These are phyloP conservation scores for Termitomyces sp. DNA, from an alignment of 768 basidiomycete species.

Conservation along the genomic window DNA sequence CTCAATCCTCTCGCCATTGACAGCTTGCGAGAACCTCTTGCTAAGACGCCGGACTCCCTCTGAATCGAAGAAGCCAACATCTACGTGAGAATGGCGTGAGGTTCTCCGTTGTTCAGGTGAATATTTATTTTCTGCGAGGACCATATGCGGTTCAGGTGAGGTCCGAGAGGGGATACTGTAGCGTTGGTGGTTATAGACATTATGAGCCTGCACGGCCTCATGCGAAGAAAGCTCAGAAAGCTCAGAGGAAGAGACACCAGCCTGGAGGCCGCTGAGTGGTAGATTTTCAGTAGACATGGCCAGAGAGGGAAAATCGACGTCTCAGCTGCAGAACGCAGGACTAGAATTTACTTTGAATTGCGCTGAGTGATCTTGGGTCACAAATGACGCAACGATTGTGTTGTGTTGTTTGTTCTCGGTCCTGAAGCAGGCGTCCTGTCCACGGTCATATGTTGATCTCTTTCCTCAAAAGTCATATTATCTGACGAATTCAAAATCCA, in stretches of 20 bases:
- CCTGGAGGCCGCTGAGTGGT: background rate
- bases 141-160: background rate
- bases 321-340: background rate
- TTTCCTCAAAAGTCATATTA: background rate
- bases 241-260: slow-evolving; percentile 9
- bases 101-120: slow-evolving; percentile 1
- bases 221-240: slow-evolving; percentile 10
- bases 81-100: slow-evolving; percentile 27
- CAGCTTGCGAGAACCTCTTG: slow-evolving; percentile 26
- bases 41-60: slow-evolving; percentile 38
- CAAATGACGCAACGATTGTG: background rate
- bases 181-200: background rate
- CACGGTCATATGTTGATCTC: too few species aligned
- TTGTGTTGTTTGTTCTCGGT: background rate
- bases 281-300: slow-evolving; percentile 4
- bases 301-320: background rate
- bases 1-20: background rate
- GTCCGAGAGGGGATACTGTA: background rate
- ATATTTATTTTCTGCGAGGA: background rate
- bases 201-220: slow-evolving; percentile 9
- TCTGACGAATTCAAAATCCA: background rate
- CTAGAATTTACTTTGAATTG: too few species aligned
- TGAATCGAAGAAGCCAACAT: slow-evolving; percentile 50
- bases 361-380: too few species aligned
- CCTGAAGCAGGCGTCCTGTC: too few species aligned